Evolutionary conservation across 2,329 filamentous ascomycete species (phyloP).

Genomic region (Metarhizium anisopliae): DNA sequence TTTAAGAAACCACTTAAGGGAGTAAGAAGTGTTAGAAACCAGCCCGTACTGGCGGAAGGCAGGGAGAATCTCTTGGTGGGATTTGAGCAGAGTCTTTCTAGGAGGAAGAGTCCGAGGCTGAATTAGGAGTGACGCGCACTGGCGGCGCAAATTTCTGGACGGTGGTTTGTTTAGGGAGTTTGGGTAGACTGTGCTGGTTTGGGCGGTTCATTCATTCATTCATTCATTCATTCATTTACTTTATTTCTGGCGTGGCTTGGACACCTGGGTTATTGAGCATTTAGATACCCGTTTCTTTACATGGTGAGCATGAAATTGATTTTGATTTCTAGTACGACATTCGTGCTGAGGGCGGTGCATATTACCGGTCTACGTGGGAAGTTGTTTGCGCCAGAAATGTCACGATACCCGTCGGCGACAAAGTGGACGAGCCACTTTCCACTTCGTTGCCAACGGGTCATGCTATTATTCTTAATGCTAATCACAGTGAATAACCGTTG

Average conservation of each 20-base stretch:
- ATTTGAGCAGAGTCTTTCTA: slow-evolving; percentile 36
- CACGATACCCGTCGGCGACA: too few species aligned
- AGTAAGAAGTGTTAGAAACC: slow-evolving; percentile 23
- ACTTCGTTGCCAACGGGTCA: too few species aligned
- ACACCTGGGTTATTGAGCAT: slow-evolving; percentile 21
- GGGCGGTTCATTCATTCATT: not conserved
- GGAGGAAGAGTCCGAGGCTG: slow-evolving; percentile 47
- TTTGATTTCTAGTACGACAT: too few species aligned
- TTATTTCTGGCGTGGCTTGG: not conserved
- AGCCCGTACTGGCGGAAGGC: slow-evolving; percentile 30
- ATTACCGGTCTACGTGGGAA: too few species aligned
- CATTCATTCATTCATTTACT: not conserved
- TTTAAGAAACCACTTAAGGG: slow-evolving; percentile 34
- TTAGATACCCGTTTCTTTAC: slow-evolving; percentile 23
- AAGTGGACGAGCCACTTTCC: too few species aligned
- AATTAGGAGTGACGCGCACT: slow-evolving; percentile 16
- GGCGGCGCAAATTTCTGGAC: not conserved
- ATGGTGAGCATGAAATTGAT: not conserved
- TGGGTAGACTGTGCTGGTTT: not conserved
- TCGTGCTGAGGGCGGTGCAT: too few species aligned
- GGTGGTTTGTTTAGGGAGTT: not conserved
- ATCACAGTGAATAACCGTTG: too few species aligned
- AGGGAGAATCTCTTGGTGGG: slow-evolving; percentile 41
- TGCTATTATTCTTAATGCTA: too few species aligned
- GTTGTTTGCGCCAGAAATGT: too few species aligned